Conservation (phyloP, 83 land plant genomes). For the Picea engelmannii region DNA sequence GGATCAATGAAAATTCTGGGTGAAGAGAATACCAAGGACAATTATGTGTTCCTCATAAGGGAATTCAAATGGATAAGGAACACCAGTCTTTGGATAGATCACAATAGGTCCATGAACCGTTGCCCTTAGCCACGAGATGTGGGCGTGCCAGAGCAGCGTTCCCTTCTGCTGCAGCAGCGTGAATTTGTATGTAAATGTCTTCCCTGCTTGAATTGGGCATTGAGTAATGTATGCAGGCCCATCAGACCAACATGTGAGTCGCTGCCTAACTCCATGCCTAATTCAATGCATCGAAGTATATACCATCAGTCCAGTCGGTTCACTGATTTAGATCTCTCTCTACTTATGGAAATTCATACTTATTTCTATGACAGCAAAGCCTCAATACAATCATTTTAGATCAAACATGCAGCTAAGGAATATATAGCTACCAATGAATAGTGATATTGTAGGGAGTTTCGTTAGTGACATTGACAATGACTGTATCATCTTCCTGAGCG, state of each 20-base stretch:
- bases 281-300: background rate
- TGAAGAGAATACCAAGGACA: constrained; percentile 18
- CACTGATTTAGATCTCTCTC: background rate
- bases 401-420: background rate
- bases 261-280: constrained; percentile 29
- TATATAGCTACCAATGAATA: constrained; percentile 12
- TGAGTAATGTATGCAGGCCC: constrained; percentile 41
- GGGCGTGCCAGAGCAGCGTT: constrained; percentile 36
- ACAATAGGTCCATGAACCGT: constrained; percentile 31
- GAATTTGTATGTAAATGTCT: constrained; percentile 21
- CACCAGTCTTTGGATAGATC: constrained; percentile 22
- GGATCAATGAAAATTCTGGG: background rate
- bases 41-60: constrained; percentile 25
- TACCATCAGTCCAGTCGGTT: background rate
- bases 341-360: background rate
- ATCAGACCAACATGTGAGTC: constrained; percentile 39
- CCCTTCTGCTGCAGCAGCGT: constrained; percentile 13
- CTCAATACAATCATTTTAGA: background rate
- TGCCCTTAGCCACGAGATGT: constrained; percentile 30
- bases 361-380: background rate
- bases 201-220: constrained; percentile 16
- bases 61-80: constrained; percentile 14
- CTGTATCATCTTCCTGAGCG: constrained; percentile 13
- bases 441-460: constrained; percentile 14
- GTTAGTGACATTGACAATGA: constrained; percentile 17